Evolutionary conservation across 371 early-diverging fungal genomes (phyloP), one percentile per base, ranked within the genome.

Genomic region (Dinochytrium kinnereticum): DNA sequence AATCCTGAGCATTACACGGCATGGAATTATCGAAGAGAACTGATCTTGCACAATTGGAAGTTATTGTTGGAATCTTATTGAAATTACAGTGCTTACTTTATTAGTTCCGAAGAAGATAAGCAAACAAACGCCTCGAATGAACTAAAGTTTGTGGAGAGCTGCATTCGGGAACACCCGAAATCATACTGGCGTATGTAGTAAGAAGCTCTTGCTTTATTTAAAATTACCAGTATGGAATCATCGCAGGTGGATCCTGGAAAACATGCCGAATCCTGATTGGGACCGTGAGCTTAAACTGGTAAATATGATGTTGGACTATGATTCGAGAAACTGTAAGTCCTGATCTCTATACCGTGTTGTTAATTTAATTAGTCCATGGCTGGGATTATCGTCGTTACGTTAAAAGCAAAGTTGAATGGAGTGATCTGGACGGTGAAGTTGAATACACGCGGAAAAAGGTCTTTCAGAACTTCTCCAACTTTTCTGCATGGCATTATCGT

Each of bases 401-500:
- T 0, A 87, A 94, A 28, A 64, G 80, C 0, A 84, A 87, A 38
- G 70, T 90, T 39, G 77, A 80, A 15, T 33, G 30, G 34, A 61
- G 37, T 19, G 76, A 51, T 26, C 24, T 66, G 13, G 55, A 74
- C n/a, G 78, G 81, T 80, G 97, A 98, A 80, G 92, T 94, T 71
- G 90, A 91, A 13, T 97, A 89, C 78, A 96, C 96, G 0, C 90
- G 90, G 0, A 82, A 78, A 34, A 97, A 96, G 80, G 95, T 98
- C 76, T 83, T 87, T 37, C 90, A 92, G 76, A 94, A 91, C 80
- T 96, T 96, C 79, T 93, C 95, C 37, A 98, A 98, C 82, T 95
- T 91, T 75, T 94, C 96, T 1, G 97, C 97, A n/a, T 98, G 98
- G 98, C 96, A 97, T 78, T 92, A 95, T 76, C 82, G 98, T 38